phyloP scores from a whole-genome alignment of 2,329 filamentous ascomycete genomes.

The Alternaria triticimaculans region DNA sequence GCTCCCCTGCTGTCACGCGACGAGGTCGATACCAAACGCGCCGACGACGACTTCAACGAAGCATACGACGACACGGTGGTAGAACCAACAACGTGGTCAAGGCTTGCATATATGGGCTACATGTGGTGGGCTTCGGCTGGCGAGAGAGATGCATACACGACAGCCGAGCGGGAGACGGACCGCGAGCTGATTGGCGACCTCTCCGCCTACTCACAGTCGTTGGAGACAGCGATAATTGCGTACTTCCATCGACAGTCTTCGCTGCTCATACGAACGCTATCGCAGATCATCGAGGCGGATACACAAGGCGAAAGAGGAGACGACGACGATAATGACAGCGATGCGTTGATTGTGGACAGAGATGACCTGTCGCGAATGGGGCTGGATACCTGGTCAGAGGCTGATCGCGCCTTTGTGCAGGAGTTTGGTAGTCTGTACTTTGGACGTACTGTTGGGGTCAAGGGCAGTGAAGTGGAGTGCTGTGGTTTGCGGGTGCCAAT shows the following conservation, averaged over 20 bases:
- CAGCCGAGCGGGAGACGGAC: constrained; percentile 62
- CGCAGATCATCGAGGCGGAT: constrained; percentile 65
- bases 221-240: constrained; percentile 75
- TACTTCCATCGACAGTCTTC: constrained; percentile 82
- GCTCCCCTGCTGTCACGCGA: constrained; percentile 30
- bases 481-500: constrained; percentile 69
- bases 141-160: constrained; percentile 66
- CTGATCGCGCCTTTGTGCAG: constrained; percentile 72
- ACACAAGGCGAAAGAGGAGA: constrained; percentile 49
- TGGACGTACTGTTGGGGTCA: constrained; percentile 66
- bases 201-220: constrained; percentile 50
- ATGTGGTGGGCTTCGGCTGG: constrained; percentile 91
- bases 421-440: constrained; percentile 72
- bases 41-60: constrained; percentile 47
- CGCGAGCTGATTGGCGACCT: constrained; percentile 53
- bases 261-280: constrained; percentile 67
- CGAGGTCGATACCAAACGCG: constrained; percentile 34
- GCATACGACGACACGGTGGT: constrained; percentile 52
- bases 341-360: constrained; percentile 63
- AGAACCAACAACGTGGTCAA: constrained; percentile 68
- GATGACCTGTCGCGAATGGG: constrained; percentile 75
- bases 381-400: constrained; percentile 76
- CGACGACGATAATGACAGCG: constrained; percentile 26
- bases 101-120: constrained; percentile 80
- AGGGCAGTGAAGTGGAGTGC: constrained; percentile 74